Base-by-base conservation (phyloP, 345 rosid species). In the Pistacia vera region DNA sequence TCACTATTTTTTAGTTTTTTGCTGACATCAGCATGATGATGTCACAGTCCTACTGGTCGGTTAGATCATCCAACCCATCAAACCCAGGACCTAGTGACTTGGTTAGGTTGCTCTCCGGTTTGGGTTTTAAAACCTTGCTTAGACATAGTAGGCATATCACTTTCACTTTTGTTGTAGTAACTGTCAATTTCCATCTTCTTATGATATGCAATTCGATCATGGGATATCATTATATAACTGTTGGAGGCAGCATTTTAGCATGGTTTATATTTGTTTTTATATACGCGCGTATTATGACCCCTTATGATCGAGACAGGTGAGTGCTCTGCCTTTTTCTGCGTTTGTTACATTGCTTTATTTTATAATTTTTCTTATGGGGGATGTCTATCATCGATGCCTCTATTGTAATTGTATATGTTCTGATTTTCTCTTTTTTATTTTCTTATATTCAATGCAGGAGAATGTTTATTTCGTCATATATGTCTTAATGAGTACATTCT, bases 141-240 rank as follows among this genome's bases (percentile, higher is more conserved):
- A 25, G 25, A 25, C 0, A 25, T 25, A 25, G 1, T 25, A 25
- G 25, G 25, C 25, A 25, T 0, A 25, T 25, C 25, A 25, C 25
- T 25, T 25, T 25, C 25, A 25, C 25, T 25, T 25, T 0, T 25
- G 25, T 25, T 25, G 91, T 59, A 94, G 86, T 97, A 73, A 89
- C 99, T 16, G 97, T 97, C 54, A 97, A 97, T 82, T 81, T 89
- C 72, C 98, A 98, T 51, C 94, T 97, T 81, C 95, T 97, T 68
- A 83, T 97, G 94, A 94, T 92, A 80, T 91, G 98, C 70, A 93
- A 94, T 81, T 87, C 97, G 61, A 91, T 97, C 74, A 97, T 98
- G 12, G 86, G 89, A 85, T 94, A 95, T 97, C 99, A 97, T 80
- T 80, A 90, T 77, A 89, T 89, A 58, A 86, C 90, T 76, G 97